These are phyloP conservation scores for Leccinum obscurum DNA, from an alignment of 768 basidiomycete species.

Conservation along the genomic window DNA sequence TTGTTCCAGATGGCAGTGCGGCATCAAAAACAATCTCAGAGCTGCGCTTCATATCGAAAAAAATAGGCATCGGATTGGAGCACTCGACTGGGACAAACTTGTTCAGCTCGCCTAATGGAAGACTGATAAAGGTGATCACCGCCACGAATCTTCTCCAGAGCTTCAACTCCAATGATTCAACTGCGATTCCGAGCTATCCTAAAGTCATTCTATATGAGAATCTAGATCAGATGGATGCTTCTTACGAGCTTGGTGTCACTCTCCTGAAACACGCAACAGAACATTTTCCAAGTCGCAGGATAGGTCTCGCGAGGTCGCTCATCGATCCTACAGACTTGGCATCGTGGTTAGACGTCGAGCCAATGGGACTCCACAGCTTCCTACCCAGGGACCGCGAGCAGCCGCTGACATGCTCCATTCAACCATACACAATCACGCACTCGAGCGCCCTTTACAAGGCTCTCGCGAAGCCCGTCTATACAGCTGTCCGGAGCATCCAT, in stretches of 20 bases:
- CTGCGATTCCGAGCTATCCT: conserved; percentile 38
- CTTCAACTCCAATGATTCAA: conserved; percentile 35
- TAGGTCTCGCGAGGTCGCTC: conserved; percentile 78
- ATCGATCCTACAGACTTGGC: conserved; percentile 81
- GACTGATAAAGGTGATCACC: conserved; percentile 57
- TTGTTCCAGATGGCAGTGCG: conserved; percentile 58
- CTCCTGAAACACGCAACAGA: conserved; percentile 67
- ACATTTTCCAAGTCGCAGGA: conserved; percentile 60
- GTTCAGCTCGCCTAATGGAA: conserved; percentile 41
- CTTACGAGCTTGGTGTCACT: conserved; percentile 83
- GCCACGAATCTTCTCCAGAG: conserved; percentile 50
- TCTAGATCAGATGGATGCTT: conserved; percentile 76
- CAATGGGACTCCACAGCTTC: conserved; percentile 69
- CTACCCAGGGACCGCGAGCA: conserved; percentile 82
- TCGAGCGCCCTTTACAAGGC: conserved; percentile 86
- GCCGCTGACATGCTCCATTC: conserved; percentile 62
- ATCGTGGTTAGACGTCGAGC: conserved; percentile 76
- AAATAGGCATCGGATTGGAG: conserved; percentile 42
- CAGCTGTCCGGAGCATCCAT: conserved; percentile 56
- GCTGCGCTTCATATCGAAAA: conserved; percentile 42
- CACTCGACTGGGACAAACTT: conserved; percentile 27
- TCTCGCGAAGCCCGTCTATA: conserved; percentile 89
- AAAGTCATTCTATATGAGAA: conserved; percentile 79
- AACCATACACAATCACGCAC: conserved; percentile 83
- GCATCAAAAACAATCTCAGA: conserved; percentile 59